A percentile compares a stretch with the other conserved stretches of the same genome.
Conservation (phyloP, 192 early-diverging fungal genomes). For the Coemansia sp. region DNA sequence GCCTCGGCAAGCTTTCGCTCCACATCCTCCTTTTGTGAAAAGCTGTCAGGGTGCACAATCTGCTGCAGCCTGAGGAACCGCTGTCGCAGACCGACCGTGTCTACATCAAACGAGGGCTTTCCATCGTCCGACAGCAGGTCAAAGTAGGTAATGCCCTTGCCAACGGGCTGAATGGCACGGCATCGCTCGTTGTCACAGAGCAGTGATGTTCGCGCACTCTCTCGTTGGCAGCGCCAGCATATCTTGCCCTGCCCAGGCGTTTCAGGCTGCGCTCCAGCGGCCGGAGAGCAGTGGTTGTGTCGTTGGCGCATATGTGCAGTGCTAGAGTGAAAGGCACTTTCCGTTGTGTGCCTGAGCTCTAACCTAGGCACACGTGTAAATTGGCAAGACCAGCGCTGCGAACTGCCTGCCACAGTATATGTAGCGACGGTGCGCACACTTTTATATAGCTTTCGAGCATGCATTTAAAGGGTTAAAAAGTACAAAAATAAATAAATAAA, state of each 20-base stretch:
- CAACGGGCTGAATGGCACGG: constrained; percentile 63
- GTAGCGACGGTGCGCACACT: not conserved
- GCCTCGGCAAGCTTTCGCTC: constrained; percentile 46
- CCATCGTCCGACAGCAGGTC: constrained; percentile 59
- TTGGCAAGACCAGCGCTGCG: not conserved
- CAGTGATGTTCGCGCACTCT: constrained; percentile 50
- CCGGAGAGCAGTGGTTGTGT: not conserved
- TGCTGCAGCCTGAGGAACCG: constrained; percentile 81
- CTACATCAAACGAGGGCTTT: constrained; percentile 67
- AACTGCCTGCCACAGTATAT: not conserved
- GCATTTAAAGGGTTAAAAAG: constrained; percentile 12
- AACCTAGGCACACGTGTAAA: not conserved
- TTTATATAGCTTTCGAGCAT: not conserved
- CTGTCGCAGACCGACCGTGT: constrained; percentile 62
- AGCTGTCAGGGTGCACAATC: constrained; percentile 85
- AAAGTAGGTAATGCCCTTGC: constrained; percentile 61
- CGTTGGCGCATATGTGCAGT: not conserved
- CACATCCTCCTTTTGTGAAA: constrained; percentile 51
- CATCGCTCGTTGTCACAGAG: constrained; percentile 65
- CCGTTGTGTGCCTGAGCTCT: not conserved
- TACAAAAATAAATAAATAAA: not conserved
- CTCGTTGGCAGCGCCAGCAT: constrained; percentile 70
- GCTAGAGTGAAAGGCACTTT: not conserved
- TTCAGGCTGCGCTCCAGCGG: not conserved
- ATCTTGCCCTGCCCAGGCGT: not conserved